These are phyloP conservation scores for Ogataea pignaliae DNA, from an alignment of 805 yeast species.

Conservation along the genomic window DNA sequence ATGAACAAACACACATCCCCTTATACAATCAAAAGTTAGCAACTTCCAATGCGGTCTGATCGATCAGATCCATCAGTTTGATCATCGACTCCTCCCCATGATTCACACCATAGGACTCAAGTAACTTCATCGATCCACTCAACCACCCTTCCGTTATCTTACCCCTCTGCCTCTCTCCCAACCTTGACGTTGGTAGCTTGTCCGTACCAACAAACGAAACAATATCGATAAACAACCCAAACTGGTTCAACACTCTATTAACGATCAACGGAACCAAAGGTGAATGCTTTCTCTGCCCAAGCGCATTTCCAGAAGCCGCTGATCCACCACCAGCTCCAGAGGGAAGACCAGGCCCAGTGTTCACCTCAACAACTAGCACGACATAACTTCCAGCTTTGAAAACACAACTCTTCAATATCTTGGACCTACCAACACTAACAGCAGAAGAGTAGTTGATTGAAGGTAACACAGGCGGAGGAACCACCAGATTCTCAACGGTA, in stretches of 20 bases:
- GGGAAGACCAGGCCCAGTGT: constrained; percentile 11
- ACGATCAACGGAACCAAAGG: constrained; percentile 81
- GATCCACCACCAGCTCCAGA: constrained; percentile 17
- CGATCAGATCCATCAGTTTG: constrained; percentile 53
- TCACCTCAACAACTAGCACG: constrained; percentile 65
- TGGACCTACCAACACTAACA: neutral
- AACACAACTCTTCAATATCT: constrained; percentile 37
- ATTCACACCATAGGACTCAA: constrained; percentile 51
- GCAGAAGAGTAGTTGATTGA: constrained; percentile 36
- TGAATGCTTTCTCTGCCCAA: constrained; percentile 37
- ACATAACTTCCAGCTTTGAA: constrained; percentile 80
- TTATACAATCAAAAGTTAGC: neutral
- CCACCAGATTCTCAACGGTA: constrained; percentile 49
- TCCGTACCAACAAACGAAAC: constrained; percentile 71
- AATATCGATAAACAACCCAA: constrained; percentile 78
- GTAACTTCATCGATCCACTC: constrained; percentile 37
- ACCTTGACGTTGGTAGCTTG: constrained; percentile 61
- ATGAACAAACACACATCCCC: neutral
- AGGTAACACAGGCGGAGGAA: constrained; percentile 24
- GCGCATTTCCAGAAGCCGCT: constrained; percentile 28
- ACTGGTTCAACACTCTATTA: constrained; percentile 71
- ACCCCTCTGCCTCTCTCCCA: constrained; percentile 75
- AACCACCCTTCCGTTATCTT: constrained; percentile 57
- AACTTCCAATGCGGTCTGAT: constrained; percentile 19
- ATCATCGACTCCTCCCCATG: constrained; percentile 65